Conservation (phyloP, 441 rosid genomes). For the Populus tomentosa region DNA sequence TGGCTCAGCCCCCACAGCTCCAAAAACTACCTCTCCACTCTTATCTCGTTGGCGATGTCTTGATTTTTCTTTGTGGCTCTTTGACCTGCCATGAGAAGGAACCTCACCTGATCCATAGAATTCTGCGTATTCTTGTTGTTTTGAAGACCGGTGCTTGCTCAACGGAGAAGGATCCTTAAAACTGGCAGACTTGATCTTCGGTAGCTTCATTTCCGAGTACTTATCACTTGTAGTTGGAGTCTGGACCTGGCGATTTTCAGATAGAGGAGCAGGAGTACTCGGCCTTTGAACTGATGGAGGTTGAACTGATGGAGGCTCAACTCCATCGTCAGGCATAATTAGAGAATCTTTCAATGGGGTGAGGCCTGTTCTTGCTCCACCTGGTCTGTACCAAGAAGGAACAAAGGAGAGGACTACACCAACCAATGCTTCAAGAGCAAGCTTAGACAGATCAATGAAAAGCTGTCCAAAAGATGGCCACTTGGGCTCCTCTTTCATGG, state of each 20-base stretch:
- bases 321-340: constrained; percentile 77
- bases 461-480: constrained; percentile 97
- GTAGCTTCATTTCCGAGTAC: constrained; percentile 52
- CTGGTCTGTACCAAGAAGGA: constrained; percentile 53
- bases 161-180: constrained; percentile 55
- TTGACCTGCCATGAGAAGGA: constrained; percentile 50
- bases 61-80: constrained; percentile 70
- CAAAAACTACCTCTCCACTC: constrained; percentile 46
- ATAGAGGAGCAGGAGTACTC: constrained; percentile 43
- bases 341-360: constrained; percentile 66
- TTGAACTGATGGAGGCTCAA: constrained; percentile 41
- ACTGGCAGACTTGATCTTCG: constrained; percentile 59
- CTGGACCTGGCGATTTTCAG: constrained; percentile 61
- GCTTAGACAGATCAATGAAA: constrained; percentile 61
- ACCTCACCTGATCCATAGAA: constrained; percentile 65
- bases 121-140: constrained; percentile 63
- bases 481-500: constrained; percentile 58
- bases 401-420: constrained; percentile 43
- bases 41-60: constrained; percentile 76
- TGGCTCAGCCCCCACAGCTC: constrained; percentile 42
- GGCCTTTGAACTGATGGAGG: constrained; percentile 24
- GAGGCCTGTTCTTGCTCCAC: constrained; percentile 39
- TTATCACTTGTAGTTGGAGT: constrained; percentile 32
- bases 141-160: constrained; percentile 71
- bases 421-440: constrained; percentile 56